A percentile compares a stretch with the other conserved stretches of the same genome.
These are phyloP conservation scores for Avena eriantha DNA, from an alignment of 176 grass and related monocot genomes.

Conservation along the genomic window DNA sequence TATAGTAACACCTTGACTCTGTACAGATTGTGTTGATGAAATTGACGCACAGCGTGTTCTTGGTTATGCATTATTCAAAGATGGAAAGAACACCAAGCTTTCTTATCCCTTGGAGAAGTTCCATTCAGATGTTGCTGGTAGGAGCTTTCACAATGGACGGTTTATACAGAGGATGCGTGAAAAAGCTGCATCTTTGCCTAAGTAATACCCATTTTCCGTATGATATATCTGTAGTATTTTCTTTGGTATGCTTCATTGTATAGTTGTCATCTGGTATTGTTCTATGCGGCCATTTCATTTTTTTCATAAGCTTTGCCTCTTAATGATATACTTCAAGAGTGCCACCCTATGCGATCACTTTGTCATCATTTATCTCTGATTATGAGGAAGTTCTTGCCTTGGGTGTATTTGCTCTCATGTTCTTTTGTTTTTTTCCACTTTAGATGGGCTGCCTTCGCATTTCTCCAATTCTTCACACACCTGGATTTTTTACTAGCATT, in stretches of 20 bases:
- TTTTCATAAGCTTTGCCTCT: background rate
- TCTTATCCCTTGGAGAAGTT: slow-evolving; percentile 93
- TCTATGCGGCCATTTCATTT: background rate
- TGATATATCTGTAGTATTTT: background rate
- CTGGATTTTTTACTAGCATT: slow-evolving; percentile 13
- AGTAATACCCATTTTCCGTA: slow-evolving; percentile 52
- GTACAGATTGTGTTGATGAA: slow-evolving; percentile 88
- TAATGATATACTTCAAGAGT: slow-evolving; percentile 8
- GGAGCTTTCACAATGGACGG: slow-evolving; percentile 96
- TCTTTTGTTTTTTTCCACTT: background rate
- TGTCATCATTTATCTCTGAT: background rate
- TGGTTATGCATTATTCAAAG: slow-evolving; percentile 95
- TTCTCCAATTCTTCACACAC: background rate
- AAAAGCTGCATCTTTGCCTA: slow-evolving; percentile 76
- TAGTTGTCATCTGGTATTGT: background rate
- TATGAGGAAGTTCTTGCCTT: slow-evolving; percentile 13
- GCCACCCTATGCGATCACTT: background rate
- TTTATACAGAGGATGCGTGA: slow-evolving; percentile 97
- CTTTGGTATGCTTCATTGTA: slow-evolving; percentile 12
- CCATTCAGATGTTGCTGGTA: slow-evolving; percentile 87
- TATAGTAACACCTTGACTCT: slow-evolving; percentile 26
- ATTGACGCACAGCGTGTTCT: slow-evolving; percentile 93
- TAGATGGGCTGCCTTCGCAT: background rate
- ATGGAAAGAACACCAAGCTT: slow-evolving; percentile 81
- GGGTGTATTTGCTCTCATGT: background rate